phyloP scores from a whole-genome alignment of 2,329 filamentous ascomycete genomes.

The Aureobasidium sp. region DNA sequence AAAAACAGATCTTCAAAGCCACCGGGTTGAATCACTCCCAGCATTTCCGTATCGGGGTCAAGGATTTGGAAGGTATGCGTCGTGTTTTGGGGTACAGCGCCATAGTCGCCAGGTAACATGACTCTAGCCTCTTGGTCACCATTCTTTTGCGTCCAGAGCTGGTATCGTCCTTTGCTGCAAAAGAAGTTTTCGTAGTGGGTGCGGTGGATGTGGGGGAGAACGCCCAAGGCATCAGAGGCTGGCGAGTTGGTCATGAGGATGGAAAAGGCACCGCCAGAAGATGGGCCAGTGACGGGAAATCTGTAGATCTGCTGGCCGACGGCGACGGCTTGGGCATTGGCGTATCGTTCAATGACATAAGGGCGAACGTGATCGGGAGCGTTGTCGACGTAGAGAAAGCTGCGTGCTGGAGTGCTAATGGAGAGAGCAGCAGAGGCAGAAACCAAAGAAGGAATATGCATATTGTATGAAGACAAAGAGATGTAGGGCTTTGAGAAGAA shows the following conservation, averaged over 20 bases:
- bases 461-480: background rate
- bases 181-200: conserved; percentile 42
- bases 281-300: conserved; percentile 38
- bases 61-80: conserved; percentile 43
- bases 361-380: conserved; percentile 29
- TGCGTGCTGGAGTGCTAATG: background rate
- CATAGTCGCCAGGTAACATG: conserved; percentile 39
- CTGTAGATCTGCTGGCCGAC: conserved; percentile 33
- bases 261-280: conserved; percentile 38
- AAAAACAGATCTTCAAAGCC: conserved; percentile 38
- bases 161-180: conserved; percentile 37
- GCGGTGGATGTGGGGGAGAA: conserved; percentile 38
- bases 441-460: background rate
- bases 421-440: background rate
- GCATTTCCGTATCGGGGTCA: conserved; percentile 41
- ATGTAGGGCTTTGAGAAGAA: background rate
- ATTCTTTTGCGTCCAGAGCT: conserved; percentile 36
- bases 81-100: conserved; percentile 31
- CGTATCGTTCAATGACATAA: conserved; percentile 31
- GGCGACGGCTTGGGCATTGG: conserved; percentile 28
- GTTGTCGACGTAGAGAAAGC: conserved; percentile 1
- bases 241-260: conserved; percentile 35
- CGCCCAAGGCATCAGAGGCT: conserved; percentile 31
- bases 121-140: conserved; percentile 30
- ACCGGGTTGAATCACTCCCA: conserved; percentile 39